Conservation (phyloP, 1,284 basidiomycete species). For the Heterobasidion parviporum region DNA sequence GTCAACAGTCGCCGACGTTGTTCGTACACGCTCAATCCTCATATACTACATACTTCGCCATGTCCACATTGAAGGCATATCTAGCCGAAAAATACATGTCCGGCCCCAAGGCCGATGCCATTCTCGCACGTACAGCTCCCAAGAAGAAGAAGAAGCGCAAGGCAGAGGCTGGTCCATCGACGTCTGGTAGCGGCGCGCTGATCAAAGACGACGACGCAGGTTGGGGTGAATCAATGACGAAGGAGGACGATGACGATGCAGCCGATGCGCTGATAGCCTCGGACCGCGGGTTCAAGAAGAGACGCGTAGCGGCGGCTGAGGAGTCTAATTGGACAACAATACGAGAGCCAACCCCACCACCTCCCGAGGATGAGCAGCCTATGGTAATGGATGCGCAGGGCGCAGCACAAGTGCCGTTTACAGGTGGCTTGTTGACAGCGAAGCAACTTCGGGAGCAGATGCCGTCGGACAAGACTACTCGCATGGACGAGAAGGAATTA, state of each 20-base stretch:
- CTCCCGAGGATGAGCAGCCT: slow-evolving; percentile 64
- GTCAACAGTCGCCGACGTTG: no score
- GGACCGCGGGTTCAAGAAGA: slow-evolving; percentile 74
- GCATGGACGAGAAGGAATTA: slow-evolving; percentile 20
- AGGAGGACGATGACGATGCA: slow-evolving; percentile 43
- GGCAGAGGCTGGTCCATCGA: slow-evolving; percentile 26
- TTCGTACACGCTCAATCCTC: no score
- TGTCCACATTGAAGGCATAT: slow-evolving; percentile 50
- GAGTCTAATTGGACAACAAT: slow-evolving; percentile 53
- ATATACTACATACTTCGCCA: neutral
- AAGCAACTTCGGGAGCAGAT: slow-evolving; percentile 53
- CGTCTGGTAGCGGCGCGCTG: slow-evolving; percentile 23
- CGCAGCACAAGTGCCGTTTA: slow-evolving; percentile 34
- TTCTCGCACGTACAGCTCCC: slow-evolving; percentile 61
- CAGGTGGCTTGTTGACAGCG: slow-evolving; percentile 74
- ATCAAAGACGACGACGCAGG: slow-evolving; percentile 66
- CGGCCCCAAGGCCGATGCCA: slow-evolving; percentile 93
- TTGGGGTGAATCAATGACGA: slow-evolving; percentile 43
- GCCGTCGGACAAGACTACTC: slow-evolving; percentile 26
- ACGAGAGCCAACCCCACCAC: slow-evolving; percentile 39
- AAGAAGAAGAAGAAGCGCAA: slow-evolving; percentile 76
- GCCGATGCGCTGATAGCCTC: slow-evolving; percentile 54
- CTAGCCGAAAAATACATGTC: slow-evolving; percentile 91
- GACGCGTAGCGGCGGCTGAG: slow-evolving; percentile 33
- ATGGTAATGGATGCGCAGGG: slow-evolving; percentile 42